Conservation (phyloP, 768 basidiomycete species). For the Boletales sp. region DNA sequence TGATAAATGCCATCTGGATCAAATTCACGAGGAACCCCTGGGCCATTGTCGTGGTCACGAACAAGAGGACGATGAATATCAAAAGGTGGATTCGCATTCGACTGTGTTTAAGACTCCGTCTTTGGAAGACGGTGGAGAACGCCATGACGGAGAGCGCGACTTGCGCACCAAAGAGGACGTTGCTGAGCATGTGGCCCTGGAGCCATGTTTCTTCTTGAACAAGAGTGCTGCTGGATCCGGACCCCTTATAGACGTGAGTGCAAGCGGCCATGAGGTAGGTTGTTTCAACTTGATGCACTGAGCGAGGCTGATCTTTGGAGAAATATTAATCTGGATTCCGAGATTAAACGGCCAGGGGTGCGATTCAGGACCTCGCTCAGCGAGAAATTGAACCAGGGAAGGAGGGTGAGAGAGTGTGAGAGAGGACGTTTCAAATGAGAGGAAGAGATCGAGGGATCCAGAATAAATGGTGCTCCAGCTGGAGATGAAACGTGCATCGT, state of each 20-base stretch:
- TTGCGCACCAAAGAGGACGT: conserved; percentile 11
- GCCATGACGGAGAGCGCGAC: conserved; percentile 1
- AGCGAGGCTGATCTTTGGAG: background rate
- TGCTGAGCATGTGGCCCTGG: conserved; percentile 8
- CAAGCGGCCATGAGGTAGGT: no score
- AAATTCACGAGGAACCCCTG: conserved; percentile 17
- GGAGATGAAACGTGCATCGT: background rate
- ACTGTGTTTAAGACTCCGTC: background rate
- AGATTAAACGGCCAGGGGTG: background rate
- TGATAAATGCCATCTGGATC: conserved; percentile 28
- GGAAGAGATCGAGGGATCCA: background rate
- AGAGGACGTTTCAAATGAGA: background rate
- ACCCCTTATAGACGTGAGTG: no score
- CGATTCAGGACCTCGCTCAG: no score
- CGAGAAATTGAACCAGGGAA: background rate
- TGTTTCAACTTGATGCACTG: no score
- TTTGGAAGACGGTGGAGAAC: background rate
- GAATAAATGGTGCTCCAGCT: background rate
- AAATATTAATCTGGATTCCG: background rate
- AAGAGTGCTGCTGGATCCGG: no score
- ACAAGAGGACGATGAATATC: conserved; percentile 3
- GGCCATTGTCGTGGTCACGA: conserved; percentile 15
- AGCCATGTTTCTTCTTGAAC: conserved; percentile 11
- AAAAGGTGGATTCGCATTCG: background rate
- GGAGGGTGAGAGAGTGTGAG: background rate